Conservation (phyloP, 768 basidiomycete species). For the Psilocybe cyanescens region DNA sequence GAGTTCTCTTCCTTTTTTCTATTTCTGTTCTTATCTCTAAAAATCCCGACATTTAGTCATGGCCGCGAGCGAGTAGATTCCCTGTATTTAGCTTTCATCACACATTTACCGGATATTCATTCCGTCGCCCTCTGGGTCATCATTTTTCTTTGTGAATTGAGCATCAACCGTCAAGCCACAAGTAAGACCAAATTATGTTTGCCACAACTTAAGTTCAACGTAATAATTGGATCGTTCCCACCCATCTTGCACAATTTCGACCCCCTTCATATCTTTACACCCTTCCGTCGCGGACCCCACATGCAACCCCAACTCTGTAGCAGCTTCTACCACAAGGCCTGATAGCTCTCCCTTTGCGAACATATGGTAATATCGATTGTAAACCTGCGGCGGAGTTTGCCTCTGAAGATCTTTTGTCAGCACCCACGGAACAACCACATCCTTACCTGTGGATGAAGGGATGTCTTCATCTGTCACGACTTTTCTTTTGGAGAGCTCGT, state of each 20-base stretch:
- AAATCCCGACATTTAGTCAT: conserved; percentile 59
- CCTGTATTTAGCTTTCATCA: conserved; percentile 32
- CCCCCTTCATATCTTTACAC: conserved; percentile 40
- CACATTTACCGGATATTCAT: conserved; percentile 32
- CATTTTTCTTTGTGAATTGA: background rate
- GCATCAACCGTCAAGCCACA: conserved; percentile 6
- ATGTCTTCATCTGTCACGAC: conserved; percentile 44
- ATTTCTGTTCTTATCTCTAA: background rate
- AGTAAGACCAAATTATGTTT: conserved; percentile 11
- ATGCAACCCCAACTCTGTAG: conserved; percentile 53
- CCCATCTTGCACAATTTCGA: conserved; percentile 73
- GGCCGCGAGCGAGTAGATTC: conserved; percentile 84
- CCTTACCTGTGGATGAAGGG: conserved; percentile 51
- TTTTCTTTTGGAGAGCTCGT: conserved; percentile 76
- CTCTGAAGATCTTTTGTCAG: conserved; percentile 38
- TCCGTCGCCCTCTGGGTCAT: conserved; percentile 19
- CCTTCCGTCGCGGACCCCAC: conserved; percentile 41
- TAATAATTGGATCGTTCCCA: conserved; percentile 94
- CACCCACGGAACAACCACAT: conserved; percentile 94
- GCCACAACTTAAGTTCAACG: conserved; percentile 75
- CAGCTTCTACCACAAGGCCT: conserved; percentile 65
- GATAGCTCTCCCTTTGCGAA: conserved; percentile 82
- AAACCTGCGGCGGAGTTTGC: conserved; percentile 45
- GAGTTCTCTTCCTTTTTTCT: conserved; percentile 38
- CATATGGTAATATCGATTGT: conserved; percentile 96